Evolutionary conservation across 768 basidiomycete species (phyloP).

Genomic region (Agaricus sinodeliciosus): DNA sequence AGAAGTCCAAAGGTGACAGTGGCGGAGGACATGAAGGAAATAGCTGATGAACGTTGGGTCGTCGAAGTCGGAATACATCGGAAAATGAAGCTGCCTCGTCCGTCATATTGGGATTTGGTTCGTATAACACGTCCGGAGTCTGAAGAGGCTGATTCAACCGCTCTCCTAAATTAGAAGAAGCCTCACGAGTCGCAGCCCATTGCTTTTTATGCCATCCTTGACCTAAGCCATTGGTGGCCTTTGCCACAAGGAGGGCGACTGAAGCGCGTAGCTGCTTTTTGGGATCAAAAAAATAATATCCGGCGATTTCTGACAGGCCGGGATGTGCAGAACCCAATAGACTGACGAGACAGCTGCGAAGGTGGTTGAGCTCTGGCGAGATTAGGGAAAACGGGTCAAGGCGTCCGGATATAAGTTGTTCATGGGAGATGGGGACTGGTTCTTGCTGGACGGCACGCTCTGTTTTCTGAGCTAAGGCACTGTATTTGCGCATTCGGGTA

Average conservation of each 20-base stretch:
- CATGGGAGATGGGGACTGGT: conserved; percentile 22
- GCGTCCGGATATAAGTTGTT: conserved; percentile 14
- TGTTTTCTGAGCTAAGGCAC: conserved; percentile 35
- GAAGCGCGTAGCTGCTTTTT: conserved; percentile 90
- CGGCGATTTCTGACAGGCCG: conserved; percentile 77
- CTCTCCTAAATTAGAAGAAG: conserved; percentile 40
- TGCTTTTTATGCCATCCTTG: conserved; percentile 50
- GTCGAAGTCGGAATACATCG: conserved; percentile 44
- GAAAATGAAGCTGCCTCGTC: conserved; percentile 68
- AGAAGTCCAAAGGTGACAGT: conserved; percentile 11
- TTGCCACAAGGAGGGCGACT: conserved; percentile 82
- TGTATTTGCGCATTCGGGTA: conserved; percentile 28
- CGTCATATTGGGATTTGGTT: conserved; percentile 86
- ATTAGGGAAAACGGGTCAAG: conserved; percentile 66
- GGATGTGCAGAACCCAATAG: conserved; percentile 89
- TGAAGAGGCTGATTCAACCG: conserved; percentile 78
- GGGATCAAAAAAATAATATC: conserved; percentile 86
- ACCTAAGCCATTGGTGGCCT: conserved; percentile 90
- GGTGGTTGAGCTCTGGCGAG: conserved; percentile 60
- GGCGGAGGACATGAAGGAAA: conserved; percentile 30
- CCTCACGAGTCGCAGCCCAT: conserved; percentile 55
- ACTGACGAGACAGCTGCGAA: conserved; percentile 66
- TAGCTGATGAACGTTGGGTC: conserved; percentile 8
- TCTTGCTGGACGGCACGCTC: conserved; percentile 22
- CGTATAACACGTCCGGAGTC: conserved; percentile 76